Evolutionary conservation across 805 yeast species (phyloP), one percentile per base, ranked within the genome.

Genomic region (Suhomyces tanzawaensis): DNA sequence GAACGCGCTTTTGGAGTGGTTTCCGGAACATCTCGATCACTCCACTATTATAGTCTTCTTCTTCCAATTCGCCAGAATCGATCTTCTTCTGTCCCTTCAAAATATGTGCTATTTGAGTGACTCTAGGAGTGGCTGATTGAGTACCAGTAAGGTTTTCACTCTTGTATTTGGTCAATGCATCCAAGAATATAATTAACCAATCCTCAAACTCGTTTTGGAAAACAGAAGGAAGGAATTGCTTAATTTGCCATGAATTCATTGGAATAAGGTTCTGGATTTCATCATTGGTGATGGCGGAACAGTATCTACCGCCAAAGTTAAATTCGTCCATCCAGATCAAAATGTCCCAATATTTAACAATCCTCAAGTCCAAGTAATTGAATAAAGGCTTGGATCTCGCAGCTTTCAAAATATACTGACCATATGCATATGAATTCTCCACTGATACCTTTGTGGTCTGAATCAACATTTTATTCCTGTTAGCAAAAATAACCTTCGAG

Each of bases 261-360:
- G 85, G 80, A 8, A 58, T 57, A 42, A 77, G 57, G 19, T 63
- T 59, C 47, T 74, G 80, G 4, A 59, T 51, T 13, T 70, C 73
- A 3, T 64, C 66, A 36, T 62, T 69, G 3, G 70, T 60, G 35
- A 77, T 73, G 37, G 67, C 66, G 14, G 52, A 51, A 50, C 81
- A 75, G 42, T 67, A 68, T 34, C 80, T 59, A 5, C 99, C 99
- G 29, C 95, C 85, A 59, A 72, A 89, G 54, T 93, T 93, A 51
- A 77, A 78, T 49, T 83, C 81, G 57, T 93, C 96, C 95, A 91
- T 85, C 98, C 97, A 95, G 2, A 93, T 65, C 46, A 93, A 65
- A n/a, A 83, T 53, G 57, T 93, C 97, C 99, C 99, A 93, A 55
- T 86, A 89, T 51, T 79, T 80, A 9, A 69, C 73, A 29, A 91